Evolutionary conservation across 495 filamentous ascomycete genomes (phyloP), one percentile per base, ranked within the genome.

Genomic region (Talaromyces nanjingensis): DNA sequence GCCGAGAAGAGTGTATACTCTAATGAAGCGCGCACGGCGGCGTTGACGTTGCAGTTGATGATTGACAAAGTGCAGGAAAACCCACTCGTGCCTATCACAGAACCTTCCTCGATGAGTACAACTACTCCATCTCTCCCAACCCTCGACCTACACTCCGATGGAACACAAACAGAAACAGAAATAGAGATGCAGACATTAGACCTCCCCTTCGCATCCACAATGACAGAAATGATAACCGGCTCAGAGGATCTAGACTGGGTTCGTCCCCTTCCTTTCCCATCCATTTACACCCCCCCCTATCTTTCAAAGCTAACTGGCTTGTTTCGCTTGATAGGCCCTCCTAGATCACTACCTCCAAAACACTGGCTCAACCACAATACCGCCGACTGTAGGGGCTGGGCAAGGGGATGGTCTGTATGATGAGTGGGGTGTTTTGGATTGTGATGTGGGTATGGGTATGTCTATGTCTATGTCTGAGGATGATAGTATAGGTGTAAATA

Each of bases 221-320:
- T 73, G 70, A 68, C 69, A 9, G 68, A 72, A 6, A 73, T 73
- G 67, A 73, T 73, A 47, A 67, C 72, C 59, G 70, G 70, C 8
- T 57, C 70, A 11, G 71, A 72, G 27, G 56, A 62, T 45, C 22
- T 74, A 25, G 77, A 81, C 64, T 81, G 77, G 78, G 78, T 78
- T 31, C 47, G 47, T 52, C 45, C 18, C 24, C 22, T 11, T 18
- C 29, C 12, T 4, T 18, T 2, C n/a, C n/a, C n/a, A n/a, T n/a
- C n/a, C n/a, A n/a, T n/a, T n/a, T n/a, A n/a, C n/a, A n/a, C n/a
- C n/a, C n/a, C n/a, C n/a, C n/a, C n/a, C n/a, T n/a, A n/a, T n/a
- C n/a, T n/a, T n/a, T n/a, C n/a, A n/a, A n/a, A n/a, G n/a, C n/a
- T n/a, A n/a, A n/a, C n/a, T n/a, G n/a, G n/a, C n/a, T n/a, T n/a